These are phyloP conservation scores for Rhododendron vialii DNA, from an alignment of 148 eudicot species.

Conservation along the genomic window DNA sequence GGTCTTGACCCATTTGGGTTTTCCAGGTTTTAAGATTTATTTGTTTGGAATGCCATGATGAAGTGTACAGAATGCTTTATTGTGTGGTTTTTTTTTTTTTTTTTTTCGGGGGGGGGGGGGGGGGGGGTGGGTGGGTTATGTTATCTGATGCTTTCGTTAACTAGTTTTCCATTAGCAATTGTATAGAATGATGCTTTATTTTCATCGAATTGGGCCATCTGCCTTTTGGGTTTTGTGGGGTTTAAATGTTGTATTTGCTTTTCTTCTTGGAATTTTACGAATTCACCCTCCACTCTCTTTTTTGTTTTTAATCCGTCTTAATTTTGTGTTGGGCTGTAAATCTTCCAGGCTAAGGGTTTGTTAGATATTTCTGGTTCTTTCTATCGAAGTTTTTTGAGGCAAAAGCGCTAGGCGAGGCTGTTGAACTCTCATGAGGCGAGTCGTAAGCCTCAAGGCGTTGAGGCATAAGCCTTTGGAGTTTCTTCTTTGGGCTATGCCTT, in stretches of 20 bases:
- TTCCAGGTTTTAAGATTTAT: neutral
- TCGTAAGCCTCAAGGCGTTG: neutral
- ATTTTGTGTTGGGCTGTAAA: conserved; percentile 1
- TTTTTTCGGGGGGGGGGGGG: no score
- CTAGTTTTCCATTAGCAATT: neutral
- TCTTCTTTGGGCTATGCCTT: no score
- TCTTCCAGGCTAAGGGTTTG: neutral
- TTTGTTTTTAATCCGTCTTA: neutral
- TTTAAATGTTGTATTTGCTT: neutral
- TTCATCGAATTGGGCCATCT: neutral
- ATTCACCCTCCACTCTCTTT: neutral
- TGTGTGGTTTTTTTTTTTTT: neutral
- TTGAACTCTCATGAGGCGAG: neutral
- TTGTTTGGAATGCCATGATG: neutral
- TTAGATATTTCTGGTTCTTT: neutral
- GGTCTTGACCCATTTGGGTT: neutral
- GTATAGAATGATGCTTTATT: neutral
- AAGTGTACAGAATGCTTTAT: neutral
- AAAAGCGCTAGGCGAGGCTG: neutral
- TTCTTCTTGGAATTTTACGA: neutral
- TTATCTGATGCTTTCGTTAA: neutral
- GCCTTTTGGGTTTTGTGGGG: neutral
- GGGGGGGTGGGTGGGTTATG: neutral
- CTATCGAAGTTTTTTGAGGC: neutral
- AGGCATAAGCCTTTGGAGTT: neutral